Evolutionary conservation across 441 rosid species (phyloP).

Genomic region (Adansonia rubrostipa): DNA sequence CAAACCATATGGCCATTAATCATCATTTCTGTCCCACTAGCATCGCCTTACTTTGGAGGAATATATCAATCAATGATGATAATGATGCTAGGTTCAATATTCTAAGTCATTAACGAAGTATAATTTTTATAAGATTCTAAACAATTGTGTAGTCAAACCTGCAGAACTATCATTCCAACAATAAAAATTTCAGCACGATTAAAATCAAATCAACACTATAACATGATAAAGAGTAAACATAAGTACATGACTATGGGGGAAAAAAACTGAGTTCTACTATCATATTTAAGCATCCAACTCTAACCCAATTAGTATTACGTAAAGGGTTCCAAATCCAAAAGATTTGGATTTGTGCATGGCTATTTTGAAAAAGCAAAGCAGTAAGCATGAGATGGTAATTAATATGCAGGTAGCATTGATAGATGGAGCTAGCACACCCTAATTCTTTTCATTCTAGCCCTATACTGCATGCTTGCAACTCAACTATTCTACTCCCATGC

Average conservation of each 20-base stretch:
- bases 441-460: constrained; percentile 9
- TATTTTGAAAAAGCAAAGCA: not conserved
- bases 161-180: not conserved
- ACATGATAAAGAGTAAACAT: not conserved
- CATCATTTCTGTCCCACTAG: not conserved
- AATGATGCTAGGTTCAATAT: not conserved
- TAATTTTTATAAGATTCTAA: not conserved
- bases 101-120: not conserved
- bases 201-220: not conserved
- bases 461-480: not conserved
- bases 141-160: not conserved
- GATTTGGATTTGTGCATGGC: not conserved
- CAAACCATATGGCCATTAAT: not conserved
- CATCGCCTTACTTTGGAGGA: not conserved
- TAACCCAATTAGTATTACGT: not conserved
- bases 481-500: not conserved
- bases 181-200: not conserved
- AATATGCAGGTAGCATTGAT: not conserved
- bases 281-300: not conserved
- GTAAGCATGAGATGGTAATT: constrained; percentile 4
- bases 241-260: not conserved
- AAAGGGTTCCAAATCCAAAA: not conserved
- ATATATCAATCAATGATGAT: not conserved
- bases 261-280: not conserved
- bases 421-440: constrained; percentile 9